Base-by-base conservation (phyloP, 2,329 filamentous ascomycete genomes). In the Alternaria burnsii region DNA sequence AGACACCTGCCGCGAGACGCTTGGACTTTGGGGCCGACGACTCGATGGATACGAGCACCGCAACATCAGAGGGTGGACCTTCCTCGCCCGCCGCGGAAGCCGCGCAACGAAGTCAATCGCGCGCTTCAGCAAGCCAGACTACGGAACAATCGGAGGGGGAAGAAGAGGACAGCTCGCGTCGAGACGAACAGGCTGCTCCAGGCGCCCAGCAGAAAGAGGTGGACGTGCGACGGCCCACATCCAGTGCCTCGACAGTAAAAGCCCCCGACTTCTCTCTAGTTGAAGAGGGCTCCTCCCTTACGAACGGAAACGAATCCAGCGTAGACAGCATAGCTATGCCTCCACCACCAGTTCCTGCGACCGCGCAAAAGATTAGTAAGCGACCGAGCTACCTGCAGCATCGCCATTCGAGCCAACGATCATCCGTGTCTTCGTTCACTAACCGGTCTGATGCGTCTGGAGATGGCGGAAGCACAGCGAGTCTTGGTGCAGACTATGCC, bases 401-500 rank as follows among this genome's bases (percentile, higher is more conserved):
- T 66, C 83, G 87, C 22, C 82, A 86, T 68, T 84, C 83, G 3
- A 85, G 85, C 59, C 82, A 88, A 68, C 83, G 86, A 26, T 85
- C 87, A n/a, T 88, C 86, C 3, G 80, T 82, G 14, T 88, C 87
- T 3, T 88, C 86, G 0, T 73, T 83, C 43, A 81, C 83, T 7
- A 85, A 84, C 53, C 80, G 77, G 24, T 87, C 85, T 43, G 86
- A 85, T 40, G 76, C 77, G 12, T 85, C 83, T 63, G 84, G 83
- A 36, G 89, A 91, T 62, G 83, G 81, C 9, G 87, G 87, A n/a
- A 94, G 89, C 72, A 93, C 96, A 66, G 86, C 85, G 4, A 93
- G 91, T 5, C 82, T 92, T 18, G 90, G 90, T 7, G 88, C 88
- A 9, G 93, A 97, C 76, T 95, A 90, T 78, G 91, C 92, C 24